Evolutionary conservation across 2,329 filamentous ascomycete species (phyloP), one percentile per base, ranked within the genome.

Genomic region (Elsinoe perseae): DNA sequence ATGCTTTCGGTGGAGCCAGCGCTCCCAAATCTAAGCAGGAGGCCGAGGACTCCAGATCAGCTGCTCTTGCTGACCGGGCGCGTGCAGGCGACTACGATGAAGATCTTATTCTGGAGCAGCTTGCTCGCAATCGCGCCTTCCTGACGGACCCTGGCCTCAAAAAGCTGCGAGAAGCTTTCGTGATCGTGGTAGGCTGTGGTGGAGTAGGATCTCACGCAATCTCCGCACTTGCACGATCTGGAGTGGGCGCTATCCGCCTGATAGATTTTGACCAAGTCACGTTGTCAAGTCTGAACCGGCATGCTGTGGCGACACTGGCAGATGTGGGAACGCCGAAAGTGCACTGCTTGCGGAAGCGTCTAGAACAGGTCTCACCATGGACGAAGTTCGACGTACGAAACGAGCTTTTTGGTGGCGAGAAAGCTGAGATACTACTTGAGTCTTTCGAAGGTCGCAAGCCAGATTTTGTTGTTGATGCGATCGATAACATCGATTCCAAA

Each of bases 181-280:
- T 98, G 46, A 79, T 97, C 36, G 81, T 98, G 1, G 90, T 98
- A 9, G 93, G 93, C 3, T 92, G 90, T 63, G 93, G 93, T 61
- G 93, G 93, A 40, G 93, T 98, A 4, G 93, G 93, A 44, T 96
- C 90, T 5, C 95, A 98, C 74, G 91, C 89, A 60, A 82, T 86
- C 3, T 85, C 91, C 1, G 85, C 93, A 2, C 82, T 98, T 27
- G 86, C 89, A 4, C 85, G 93, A 27, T 95, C 91, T 0, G 93
- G 93, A 28, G 89, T 95, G 42, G 85, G 86, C n/a, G 85, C 84
- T 64, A 79, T 98, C 56, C 85, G 93, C 1, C 80, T 98, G 34
- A 83, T 98, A 63, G 93, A 98, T 71, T 98, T 98, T 69, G 93
- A 98, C 69, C 93, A 98, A 77, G 92, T 98, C 30, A 95, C 91